Base-by-base conservation (phyloP, 495 filamentous ascomycete genomes). In the Penicillium paxilli region DNA sequence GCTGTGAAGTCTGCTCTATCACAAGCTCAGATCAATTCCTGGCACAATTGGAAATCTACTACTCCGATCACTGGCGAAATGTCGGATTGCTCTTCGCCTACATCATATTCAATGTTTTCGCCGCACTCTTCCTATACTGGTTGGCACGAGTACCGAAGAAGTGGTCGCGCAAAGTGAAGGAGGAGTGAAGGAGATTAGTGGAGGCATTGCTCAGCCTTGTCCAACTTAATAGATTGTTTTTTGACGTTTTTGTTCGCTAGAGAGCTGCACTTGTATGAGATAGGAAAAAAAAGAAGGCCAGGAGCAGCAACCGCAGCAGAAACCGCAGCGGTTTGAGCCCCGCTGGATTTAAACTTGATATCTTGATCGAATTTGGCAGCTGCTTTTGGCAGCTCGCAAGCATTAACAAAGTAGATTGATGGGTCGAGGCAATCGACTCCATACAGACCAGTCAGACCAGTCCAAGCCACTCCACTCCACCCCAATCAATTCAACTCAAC, bases 41-140 rank as follows among this genome's bases (percentile, higher is more conserved):
- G 25, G 66, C 55, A 0, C 11, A 45, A 2, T 59, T 86, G 4
- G 69, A 68, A 20, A 76, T 82, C 9, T 30, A 71, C 11, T 90
- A 83, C 57, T 56, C 53, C 2, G 78, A 87, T 16, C 70, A 83
- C 44, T 89, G 87, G 87, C 77, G 87, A 47, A 86, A 91, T 63
- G 85, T 91, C 53, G 88, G 87, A 11, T 70, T 89, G 23, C 66
- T 87, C 57, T 93, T 78, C 69, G 84, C 73, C 0, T 95, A 85
- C 61, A 77, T 93, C 49, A 68, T 79, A n/a, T 90, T 94, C 71
- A 96, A 96, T 66, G 70, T 92, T 51, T 60, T 73, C n/a, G 85
- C 67, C 20, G 91, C 90, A 0, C 63, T 93, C 17, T 74, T 80
- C 37, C 63, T 96, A 16, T 96, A 96, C 70, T 96, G 88, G 87